Conservation (phyloP, 2,329 filamentous ascomycete species). For the Neonectria magnoliae region DNA sequence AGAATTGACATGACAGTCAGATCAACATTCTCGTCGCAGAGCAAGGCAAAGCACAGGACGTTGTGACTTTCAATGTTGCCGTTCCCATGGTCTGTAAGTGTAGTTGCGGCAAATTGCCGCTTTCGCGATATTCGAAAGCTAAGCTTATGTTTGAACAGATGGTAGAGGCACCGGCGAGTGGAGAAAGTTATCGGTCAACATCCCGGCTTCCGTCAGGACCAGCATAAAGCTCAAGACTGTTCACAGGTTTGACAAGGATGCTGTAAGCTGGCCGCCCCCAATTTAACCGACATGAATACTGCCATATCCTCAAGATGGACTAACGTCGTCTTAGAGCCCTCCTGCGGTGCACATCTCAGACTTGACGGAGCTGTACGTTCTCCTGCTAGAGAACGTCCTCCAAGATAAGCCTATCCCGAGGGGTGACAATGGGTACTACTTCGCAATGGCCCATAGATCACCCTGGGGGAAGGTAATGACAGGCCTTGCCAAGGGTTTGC, state of each 20-base stretch:
- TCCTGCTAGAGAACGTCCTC: conserved; percentile 44
- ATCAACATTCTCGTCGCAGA: conserved; percentile 45
- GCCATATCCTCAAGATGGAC: neutral
- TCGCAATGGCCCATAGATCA: conserved; percentile 42
- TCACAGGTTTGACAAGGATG: conserved; percentile 47
- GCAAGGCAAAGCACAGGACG: conserved; percentile 40
- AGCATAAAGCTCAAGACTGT: conserved; percentile 43
- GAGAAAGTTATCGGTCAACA: conserved; percentile 48
- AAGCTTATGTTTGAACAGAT: conserved; percentile 37
- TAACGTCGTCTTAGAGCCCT: conserved; percentile 33
- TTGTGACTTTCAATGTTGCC: conserved; percentile 44
- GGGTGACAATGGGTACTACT: conserved; percentile 48
- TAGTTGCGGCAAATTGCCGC: neutral
- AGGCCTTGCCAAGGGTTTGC: conserved; percentile 38
- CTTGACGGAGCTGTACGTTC: conserved; percentile 43
- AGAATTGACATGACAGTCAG: conserved; percentile 24
- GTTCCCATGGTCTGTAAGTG: conserved; percentile 45
- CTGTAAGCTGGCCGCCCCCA: conserved; percentile 36
- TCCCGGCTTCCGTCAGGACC: conserved; percentile 44
- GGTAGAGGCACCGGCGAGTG: conserved; percentile 46
- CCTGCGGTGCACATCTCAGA: conserved; percentile 46
- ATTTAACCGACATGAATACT: neutral
- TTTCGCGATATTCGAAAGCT: neutral
- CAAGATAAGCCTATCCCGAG: conserved; percentile 39
- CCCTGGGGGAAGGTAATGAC: conserved; percentile 46